Conservation (phyloP, 352 stramenopile species). For the Phytophthora cryptogea region DNA sequence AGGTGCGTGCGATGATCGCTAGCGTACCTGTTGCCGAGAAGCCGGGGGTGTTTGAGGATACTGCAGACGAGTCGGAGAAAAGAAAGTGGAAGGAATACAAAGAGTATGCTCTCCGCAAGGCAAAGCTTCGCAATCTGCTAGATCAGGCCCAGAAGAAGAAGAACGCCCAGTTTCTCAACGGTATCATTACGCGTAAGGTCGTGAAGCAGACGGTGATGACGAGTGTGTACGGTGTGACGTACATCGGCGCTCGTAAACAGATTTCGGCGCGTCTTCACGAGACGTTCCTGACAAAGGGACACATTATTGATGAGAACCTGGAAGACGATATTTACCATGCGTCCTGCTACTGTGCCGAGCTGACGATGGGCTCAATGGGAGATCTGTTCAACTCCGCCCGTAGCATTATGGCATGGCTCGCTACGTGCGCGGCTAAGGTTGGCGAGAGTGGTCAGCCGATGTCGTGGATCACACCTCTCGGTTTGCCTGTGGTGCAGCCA, state of each 20-base stretch:
- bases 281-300: constrained; percentile 76
- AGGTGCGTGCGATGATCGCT: constrained; percentile 30
- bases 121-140: constrained; percentile 12
- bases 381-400: constrained; percentile 96
- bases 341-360: constrained; percentile 92
- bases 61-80: neutral
- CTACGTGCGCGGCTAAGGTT: constrained; percentile 72
- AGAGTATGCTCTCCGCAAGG: neutral
- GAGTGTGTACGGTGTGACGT: constrained; percentile 99
- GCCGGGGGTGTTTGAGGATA: no score
- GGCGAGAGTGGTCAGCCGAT: constrained; percentile 92
- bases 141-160: constrained; percentile 62
- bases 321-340: constrained; percentile 90
- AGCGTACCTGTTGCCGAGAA: neutral
- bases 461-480: constrained; percentile 98
- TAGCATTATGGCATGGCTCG: constrained; percentile 94
- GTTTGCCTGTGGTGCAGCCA: constrained; percentile 98
- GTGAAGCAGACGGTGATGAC: constrained; percentile 99
- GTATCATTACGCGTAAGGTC: constrained; percentile 92
- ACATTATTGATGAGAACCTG: constrained; percentile 74
- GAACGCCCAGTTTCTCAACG: constrained; percentile 69
- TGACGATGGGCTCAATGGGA: constrained; percentile 97
- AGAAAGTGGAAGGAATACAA: neutral
- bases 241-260: constrained; percentile 98
- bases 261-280: constrained; percentile 97